Base-by-base conservation (phyloP, 495 filamentous ascomycete species). In the Aspergillus cavernicola region DNA sequence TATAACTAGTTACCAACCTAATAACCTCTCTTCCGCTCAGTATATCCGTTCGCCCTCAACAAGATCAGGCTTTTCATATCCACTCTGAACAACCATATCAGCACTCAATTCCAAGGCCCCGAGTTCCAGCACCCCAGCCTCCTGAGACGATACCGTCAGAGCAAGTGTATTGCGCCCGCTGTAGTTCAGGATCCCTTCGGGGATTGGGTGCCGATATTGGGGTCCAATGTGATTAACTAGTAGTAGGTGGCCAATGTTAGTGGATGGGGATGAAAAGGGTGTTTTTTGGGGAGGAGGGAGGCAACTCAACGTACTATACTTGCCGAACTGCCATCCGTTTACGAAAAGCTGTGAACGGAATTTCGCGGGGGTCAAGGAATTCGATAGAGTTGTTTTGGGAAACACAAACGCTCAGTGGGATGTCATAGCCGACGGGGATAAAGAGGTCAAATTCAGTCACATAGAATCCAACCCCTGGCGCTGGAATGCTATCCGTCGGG, bases 251-350 rank as follows among this genome's bases (percentile, higher is more conserved):
- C 16, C 13, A 35, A n/a, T 16, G 13, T 16, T 6, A 24, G 8
- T 2, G 16, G 19, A 2, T 10, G 16, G 22, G 18, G 24, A 26
- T 24, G 8, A 2, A 24, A 6, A 13, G 12, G 19, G 19, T 24
- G 40, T 2, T 11, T 29, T 28, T 28, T 4, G 4, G 24, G 24
- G 24, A 28, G 4, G 24, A 28, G 4, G 24, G 24, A 28, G 24
- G 9, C 7, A 16, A 18, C 8, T 12, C 24, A 10, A 61, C 56
- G 20, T 56, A 66, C 61, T 54, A 45, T 84, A 84, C 63, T 86
- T 84, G 6, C 85, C 85, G 60, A 81, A 88, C 60, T 88, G 84
- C 55, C 77, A 89, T 5, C 86, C 85, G 61, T 88, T 88, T 36
- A 89, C 75, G 56, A 70, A 89, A 2, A 88, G 59, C 66, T 80